phyloP scores from a whole-genome alignment of 106 monocot genomes.

The Dactylorhiza incarnata region DNA sequence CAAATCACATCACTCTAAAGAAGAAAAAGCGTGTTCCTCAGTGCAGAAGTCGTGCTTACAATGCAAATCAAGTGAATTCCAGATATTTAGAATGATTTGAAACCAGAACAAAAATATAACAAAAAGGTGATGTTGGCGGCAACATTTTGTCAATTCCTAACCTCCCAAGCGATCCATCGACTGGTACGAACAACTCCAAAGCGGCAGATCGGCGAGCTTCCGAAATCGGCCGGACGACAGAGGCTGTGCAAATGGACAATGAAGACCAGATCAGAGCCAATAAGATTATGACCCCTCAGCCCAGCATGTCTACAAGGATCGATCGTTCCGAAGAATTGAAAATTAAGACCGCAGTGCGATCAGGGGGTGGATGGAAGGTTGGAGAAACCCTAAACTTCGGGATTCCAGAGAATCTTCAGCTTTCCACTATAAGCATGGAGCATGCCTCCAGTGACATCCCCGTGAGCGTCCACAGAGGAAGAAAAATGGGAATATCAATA shows the following conservation, averaged over 20 bases:
- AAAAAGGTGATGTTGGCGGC: neutral
- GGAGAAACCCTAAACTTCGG: neutral
- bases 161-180: constrained; percentile 37
- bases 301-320: constrained; percentile 10
- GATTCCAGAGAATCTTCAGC: neutral
- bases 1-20: neutral
- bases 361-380: neutral
- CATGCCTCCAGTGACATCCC: no score
- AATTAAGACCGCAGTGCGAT: neutral
- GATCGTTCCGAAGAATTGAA: neutral
- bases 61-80: neutral
- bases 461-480: no score
- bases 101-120: neutral
- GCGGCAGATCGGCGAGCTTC: constrained; percentile 52
- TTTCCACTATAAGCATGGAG: no score
- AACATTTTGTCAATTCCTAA: neutral
- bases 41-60: neutral
- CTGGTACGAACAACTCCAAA: constrained; percentile 32
- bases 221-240: constrained; percentile 34
- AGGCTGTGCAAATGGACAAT: neutral
- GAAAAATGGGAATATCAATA: no score
- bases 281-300: constrained; percentile 10
- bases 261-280: constrained; percentile 12
- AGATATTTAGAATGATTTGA: neutral
- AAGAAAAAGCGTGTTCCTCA: neutral